Base-by-base conservation (phyloP, 116 monocot species). In the Posidonia oceanica region DNA sequence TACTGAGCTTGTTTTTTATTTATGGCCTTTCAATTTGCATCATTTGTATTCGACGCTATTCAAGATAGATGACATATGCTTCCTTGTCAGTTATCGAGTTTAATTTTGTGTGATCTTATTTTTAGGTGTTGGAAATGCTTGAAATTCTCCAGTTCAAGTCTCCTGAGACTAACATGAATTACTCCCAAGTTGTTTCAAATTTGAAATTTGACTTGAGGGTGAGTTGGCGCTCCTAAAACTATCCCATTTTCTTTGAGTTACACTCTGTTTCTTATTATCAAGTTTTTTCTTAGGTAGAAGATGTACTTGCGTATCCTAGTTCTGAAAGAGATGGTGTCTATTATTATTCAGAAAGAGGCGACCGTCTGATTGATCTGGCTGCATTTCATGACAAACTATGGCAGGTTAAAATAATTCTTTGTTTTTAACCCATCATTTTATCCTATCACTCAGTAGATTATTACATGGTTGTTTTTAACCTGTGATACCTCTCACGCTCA, bases 311-410 rank as follows among this genome's bases (percentile, higher is more conserved):
- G 73, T 77, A 79, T 80, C 74, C 96, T 63, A 87, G 83, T 44
- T 83, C 85, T 40, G 85, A 88, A 79, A 68, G 41, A 54, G 91
- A 91, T 74, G 87, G 91, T 75, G 72, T 96, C 52, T 96, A 91
- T 72, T 91, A 83, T 78, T 91, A 83, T 74, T 96, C 96, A 62
- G 91, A 96, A 68, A 72, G 96, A 75, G 96, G 91, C 17, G 96
- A 96, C 52, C 79, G 91, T 17, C 65, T 91, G 58, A 89, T 96
- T 83, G 96, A 96, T 62, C 79, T 96, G 39, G 86, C 84, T 82
- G 81, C 89, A 42, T 88, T 96, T 66, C 84, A 89, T 72, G 88
- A 84, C 42, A 84, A 79, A 77, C 75, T 96, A 69, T 80, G 81
- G 81, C 84, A 96, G 91, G 96, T 72, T 72, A 39, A 40, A 7